Evolutionary conservation across 2,329 filamentous ascomycete species (phyloP).

Genomic region (Venturia oleaginea): DNA sequence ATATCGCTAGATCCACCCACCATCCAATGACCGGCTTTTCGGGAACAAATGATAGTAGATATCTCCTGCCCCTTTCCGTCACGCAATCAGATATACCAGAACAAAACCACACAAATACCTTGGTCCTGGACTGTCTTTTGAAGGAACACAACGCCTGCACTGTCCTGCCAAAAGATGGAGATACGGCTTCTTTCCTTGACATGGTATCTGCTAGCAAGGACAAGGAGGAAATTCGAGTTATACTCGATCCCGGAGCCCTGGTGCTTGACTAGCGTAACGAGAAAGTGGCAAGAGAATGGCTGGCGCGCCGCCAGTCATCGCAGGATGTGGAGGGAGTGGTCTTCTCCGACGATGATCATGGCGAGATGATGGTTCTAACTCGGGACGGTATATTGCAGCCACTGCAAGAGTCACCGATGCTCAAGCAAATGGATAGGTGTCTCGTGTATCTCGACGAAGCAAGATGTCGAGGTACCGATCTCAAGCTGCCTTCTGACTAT

Average conservation of each 20-base stretch:
- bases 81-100: conserved; percentile 45
- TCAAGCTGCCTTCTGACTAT: conserved; percentile 50
- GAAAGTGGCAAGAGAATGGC: conserved; percentile 46
- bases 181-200: conserved; percentile 35
- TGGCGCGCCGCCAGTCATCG: conserved; percentile 28
- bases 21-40: conserved; percentile 57
- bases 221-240: conserved; percentile 41
- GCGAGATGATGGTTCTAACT: conserved; percentile 48
- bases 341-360: conserved; percentile 47
- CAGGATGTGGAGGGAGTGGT: conserved; percentile 38
- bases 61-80: conserved; percentile 49
- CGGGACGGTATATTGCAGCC: conserved; percentile 37
- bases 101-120: conserved; percentile 57
- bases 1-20: conserved; percentile 42
- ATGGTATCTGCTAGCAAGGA: conserved; percentile 35
- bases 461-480: conserved; percentile 53
- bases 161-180: conserved; percentile 6
- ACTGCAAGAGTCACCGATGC: conserved; percentile 51
- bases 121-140: conserved; percentile 53
- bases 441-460: conserved; percentile 62
- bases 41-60: conserved; percentile 56
- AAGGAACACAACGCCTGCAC: conserved; percentile 40
- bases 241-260: conserved; percentile 63
- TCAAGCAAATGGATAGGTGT: conserved; percentile 47
- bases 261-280: conserved; percentile 56